These are phyloP conservation scores for Fusarium piperis DNA, from an alignment of 2,329 filamentous ascomycete species.

Conservation along the genomic window DNA sequence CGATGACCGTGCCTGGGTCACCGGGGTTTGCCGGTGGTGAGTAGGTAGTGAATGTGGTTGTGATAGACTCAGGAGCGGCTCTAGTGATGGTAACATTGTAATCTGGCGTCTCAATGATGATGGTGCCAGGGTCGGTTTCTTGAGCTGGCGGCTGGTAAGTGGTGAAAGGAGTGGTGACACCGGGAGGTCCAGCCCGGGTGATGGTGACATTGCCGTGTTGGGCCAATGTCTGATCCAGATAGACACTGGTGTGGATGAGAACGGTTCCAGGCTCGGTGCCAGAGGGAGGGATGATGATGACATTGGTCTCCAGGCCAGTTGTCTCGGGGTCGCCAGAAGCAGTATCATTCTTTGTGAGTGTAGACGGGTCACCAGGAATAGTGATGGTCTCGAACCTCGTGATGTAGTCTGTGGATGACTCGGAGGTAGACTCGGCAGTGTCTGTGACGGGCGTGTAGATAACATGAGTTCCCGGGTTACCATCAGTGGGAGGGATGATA, in stretches of 20 bases:
- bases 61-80: slow-evolving; percentile 17
- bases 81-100: slow-evolving; percentile 29
- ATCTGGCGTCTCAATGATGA: slow-evolving; percentile 25
- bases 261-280: slow-evolving; percentile 31
- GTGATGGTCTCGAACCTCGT: slow-evolving; percentile 23
- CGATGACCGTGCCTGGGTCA: slow-evolving; percentile 26
- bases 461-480: slow-evolving; percentile 19
- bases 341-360: slow-evolving; percentile 1
- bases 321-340: slow-evolving; percentile 2
- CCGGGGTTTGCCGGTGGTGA: slow-evolving; percentile 19
- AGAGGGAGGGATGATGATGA: slow-evolving; percentile 32
- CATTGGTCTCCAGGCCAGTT: slow-evolving; percentile 26
- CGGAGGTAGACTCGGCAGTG: not conserved
- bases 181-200: slow-evolving; percentile 15
- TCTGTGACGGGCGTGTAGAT: slow-evolving; percentile 24
- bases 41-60: slow-evolving; percentile 24
- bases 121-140: slow-evolving; percentile 21
- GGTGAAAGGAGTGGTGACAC: slow-evolving; percentile 19
- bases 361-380: slow-evolving; percentile 29
- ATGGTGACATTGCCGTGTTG: slow-evolving; percentile 28
- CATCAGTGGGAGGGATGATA: slow-evolving; percentile 17
- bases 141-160: slow-evolving; percentile 21
- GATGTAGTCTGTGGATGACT: slow-evolving; percentile 12
- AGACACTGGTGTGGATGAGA: slow-evolving; percentile 29
- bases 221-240: slow-evolving; percentile 24